Percentiles rank a stretch among this genome's conserved stretches.
Evolutionary conservation across 2,329 filamentous ascomycete species (phyloP).

Genomic region (Xylaria sp.): DNA sequence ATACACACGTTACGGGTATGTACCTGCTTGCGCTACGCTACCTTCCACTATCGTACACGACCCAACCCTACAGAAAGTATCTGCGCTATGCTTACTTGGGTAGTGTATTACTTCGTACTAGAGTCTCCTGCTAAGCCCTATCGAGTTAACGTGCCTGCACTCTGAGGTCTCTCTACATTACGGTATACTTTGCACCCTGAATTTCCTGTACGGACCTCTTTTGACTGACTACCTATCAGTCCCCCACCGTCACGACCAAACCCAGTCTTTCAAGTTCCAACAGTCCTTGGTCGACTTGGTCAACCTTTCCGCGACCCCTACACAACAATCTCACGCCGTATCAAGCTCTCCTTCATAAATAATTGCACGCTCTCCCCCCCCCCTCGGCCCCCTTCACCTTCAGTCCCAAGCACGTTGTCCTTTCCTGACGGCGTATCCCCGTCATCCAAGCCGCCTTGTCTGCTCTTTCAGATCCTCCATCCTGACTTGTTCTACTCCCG

Average conservation of each 20-base stretch:
- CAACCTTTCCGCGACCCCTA: slow-evolving; percentile 17
- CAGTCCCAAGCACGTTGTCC: neutral
- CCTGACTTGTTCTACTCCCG: slow-evolving; percentile 5
- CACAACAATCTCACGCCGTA: slow-evolving; percentile 13
- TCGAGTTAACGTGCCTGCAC: slow-evolving; percentile 12
- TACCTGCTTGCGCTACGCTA: neutral
- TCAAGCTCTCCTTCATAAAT: slow-evolving; percentile 12
- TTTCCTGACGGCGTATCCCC: neutral
- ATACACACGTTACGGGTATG: neutral
- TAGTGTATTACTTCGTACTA: neutral
- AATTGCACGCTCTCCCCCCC: slow-evolving; percentile 8
- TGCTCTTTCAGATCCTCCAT: neutral
- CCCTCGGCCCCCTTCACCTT: slow-evolving; percentile 6
- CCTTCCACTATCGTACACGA: neutral
- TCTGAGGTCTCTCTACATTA: slow-evolving; percentile 10
- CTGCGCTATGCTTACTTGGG: too few species aligned
- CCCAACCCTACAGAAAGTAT: neutral
- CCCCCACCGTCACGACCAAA: slow-evolving; percentile 15
- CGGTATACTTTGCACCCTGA: slow-evolving; percentile 14
- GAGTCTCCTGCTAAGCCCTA: slow-evolving; percentile 15
- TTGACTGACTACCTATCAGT: neutral
- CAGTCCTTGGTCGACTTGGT: slow-evolving; percentile 11
- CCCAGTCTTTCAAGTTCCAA: slow-evolving; percentile 13
- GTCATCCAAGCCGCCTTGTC: slow-evolving; percentile 3
- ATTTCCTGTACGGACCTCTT: slow-evolving; percentile 10